Evolutionary conservation across 306 rosid species (phyloP).

Genomic region (Rosa lucieae): DNA sequence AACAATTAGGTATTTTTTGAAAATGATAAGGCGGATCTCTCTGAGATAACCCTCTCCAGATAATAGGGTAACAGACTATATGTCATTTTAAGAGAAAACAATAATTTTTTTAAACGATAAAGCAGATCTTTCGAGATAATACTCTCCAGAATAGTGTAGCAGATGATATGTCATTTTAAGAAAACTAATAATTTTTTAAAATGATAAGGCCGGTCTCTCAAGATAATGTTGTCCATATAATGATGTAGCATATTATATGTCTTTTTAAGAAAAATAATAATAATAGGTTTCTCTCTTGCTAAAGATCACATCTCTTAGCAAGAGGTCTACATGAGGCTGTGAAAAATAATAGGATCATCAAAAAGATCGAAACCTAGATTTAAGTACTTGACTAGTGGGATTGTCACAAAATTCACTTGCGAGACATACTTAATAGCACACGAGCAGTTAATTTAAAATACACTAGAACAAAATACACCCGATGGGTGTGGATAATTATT

Average conservation of each 20-base stretch:
- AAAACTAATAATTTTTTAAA: neutral
- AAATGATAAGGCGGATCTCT: neutral
- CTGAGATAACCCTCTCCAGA: neutral
- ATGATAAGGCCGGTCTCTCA: too few species aligned
- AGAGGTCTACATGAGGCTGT: neutral
- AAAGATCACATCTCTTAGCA: neutral
- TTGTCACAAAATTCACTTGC: neutral
- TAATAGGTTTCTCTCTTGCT: neutral
- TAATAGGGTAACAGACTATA: too few species aligned
- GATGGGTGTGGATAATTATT: too few species aligned
- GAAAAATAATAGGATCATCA: neutral
- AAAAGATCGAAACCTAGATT: too few species aligned
- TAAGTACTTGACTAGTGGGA: neutral
- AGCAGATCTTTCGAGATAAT: too few species aligned
- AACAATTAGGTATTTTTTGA: neutral
- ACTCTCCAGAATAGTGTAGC: neutral
- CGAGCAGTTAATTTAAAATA: neutral
- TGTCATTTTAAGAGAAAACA: too few species aligned
- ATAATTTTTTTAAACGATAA: too few species aligned
- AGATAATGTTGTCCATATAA: too few species aligned
- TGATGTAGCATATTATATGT: neutral
- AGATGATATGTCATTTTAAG: neutral
- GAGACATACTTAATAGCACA: neutral
- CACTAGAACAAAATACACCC: too few species aligned
- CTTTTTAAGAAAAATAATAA: neutral